These are phyloP conservation scores for Fusarium sp. DNA, from an alignment of 2,329 filamentous ascomycete genomes.

Conservation along the genomic window DNA sequence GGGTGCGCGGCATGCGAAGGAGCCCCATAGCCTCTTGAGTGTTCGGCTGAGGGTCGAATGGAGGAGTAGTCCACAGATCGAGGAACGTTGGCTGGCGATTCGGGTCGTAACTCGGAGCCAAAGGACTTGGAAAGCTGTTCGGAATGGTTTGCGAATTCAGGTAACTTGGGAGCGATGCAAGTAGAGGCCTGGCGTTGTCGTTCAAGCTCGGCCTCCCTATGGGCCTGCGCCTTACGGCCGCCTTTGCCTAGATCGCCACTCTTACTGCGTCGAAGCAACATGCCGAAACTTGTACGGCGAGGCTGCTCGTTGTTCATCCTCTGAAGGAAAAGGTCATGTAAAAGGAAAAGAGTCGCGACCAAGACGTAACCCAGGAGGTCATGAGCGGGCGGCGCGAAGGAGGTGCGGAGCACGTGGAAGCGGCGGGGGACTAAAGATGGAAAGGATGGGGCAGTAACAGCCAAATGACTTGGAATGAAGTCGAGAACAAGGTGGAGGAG, in stretches of 20 bases:
- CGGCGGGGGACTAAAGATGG: slow-evolving; percentile 32
- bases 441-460: slow-evolving; percentile 33
- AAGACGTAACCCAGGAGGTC: slow-evolving; percentile 30
- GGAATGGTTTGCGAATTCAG: slow-evolving; percentile 64
- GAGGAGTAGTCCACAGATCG: slow-evolving; percentile 58
- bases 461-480: slow-evolving; percentile 23
- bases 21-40: slow-evolving; percentile 57
- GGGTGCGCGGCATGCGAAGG: slow-evolving; percentile 57
- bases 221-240: slow-evolving; percentile 70
- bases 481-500: slow-evolving; percentile 37
- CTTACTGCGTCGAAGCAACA: slow-evolving; percentile 76
- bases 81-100: slow-evolving; percentile 71
- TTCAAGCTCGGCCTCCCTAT: slow-evolving; percentile 64
- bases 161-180: slow-evolving; percentile 65
- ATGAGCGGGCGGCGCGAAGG: slow-evolving; percentile 38
- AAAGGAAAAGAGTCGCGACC: slow-evolving; percentile 44
- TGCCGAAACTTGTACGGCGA: slow-evolving; percentile 63
- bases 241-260: slow-evolving; percentile 73
- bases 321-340: slow-evolving; percentile 42
- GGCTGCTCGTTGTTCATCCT: slow-evolving; percentile 52
- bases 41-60: slow-evolving; percentile 66
- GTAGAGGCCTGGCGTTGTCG: slow-evolving; percentile 63
- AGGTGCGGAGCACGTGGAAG: slow-evolving; percentile 45
- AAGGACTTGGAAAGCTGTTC: slow-evolving; percentile 62
- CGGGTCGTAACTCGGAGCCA: slow-evolving; percentile 70